These are phyloP conservation scores for Monilinia fructigena DNA, from an alignment of 2,329 filamentous ascomycete species.

Conservation along the genomic window DNA sequence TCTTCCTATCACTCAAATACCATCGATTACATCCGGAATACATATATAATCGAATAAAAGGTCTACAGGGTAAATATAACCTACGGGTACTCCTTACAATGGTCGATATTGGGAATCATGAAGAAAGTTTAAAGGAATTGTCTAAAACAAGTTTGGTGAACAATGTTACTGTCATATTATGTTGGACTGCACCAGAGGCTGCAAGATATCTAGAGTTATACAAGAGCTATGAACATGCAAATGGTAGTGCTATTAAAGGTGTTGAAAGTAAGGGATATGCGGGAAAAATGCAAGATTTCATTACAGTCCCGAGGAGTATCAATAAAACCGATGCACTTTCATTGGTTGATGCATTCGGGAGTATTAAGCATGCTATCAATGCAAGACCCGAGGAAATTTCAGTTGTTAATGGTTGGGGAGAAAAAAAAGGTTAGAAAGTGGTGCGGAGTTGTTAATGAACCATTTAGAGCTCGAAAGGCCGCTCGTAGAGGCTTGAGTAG, in stretches of 20 bases:
- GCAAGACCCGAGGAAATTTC: slow-evolving; percentile 82
- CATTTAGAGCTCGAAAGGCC: slow-evolving; percentile 74
- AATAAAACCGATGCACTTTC: slow-evolving; percentile 95
- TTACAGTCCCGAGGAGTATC: slow-evolving; percentile 83
- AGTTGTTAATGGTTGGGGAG: slow-evolving; percentile 87
- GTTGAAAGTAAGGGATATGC: slow-evolving; percentile 81
- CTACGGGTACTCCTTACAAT: slow-evolving; percentile 84
- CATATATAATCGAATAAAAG: slow-evolving; percentile 88
- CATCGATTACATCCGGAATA: slow-evolving; percentile 97
- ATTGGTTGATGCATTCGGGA: slow-evolving; percentile 89
- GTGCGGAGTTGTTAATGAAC: slow-evolving; percentile 78
- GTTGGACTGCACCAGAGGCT: slow-evolving; percentile 92
- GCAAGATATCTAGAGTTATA: slow-evolving; percentile 92
- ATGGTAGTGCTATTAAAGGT: slow-evolving; percentile 76
- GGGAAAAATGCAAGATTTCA: slow-evolving; percentile 86
- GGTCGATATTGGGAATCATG: slow-evolving; percentile 94
- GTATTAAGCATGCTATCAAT: slow-evolving; percentile 81
- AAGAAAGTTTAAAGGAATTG: slow-evolving; percentile 83
- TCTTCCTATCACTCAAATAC: slow-evolving; percentile 95
- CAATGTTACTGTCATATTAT: slow-evolving; percentile 86
- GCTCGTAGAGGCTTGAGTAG: slow-evolving; percentile 51
- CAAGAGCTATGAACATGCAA: slow-evolving; percentile 88
- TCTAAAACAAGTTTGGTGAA: slow-evolving; percentile 92
- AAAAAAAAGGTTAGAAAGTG: slow-evolving; percentile 91
- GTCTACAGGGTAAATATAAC: slow-evolving; percentile 80